phyloP scores from a whole-genome alignment of 306 rosid genomes.

The Ammopiptanthus mongolicus region DNA sequence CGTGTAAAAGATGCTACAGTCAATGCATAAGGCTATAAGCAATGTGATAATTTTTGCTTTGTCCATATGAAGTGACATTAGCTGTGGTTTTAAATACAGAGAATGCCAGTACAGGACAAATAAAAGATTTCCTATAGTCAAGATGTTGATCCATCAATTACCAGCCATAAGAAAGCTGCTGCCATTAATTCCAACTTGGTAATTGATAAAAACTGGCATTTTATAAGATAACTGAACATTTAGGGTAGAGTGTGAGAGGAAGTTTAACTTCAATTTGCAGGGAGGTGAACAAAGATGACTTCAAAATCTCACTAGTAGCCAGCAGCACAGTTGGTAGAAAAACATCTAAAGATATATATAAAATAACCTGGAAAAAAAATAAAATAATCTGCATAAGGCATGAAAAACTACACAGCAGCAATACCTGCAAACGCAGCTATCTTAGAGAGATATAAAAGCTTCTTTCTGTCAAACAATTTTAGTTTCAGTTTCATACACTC shows the following conservation, averaged over 20 bases:
- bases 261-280: constrained; percentile 1
- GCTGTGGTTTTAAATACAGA: neutral
- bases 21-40: neutral
- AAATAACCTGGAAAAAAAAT: neutral
- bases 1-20: neutral
- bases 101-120: neutral
- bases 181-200: neutral
- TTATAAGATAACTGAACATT: constrained; percentile 8
- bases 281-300: constrained; percentile 2
- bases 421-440: constrained; percentile 90
- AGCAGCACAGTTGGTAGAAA: constrained; percentile 4
- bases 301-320: neutral
- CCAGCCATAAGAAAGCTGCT: constrained; percentile 4
- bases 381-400: neutral
- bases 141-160: neutral
- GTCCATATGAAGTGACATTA: neutral
- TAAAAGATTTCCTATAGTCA: neutral
- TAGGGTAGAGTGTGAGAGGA: neutral
- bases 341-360: neutral
- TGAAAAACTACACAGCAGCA: neutral
- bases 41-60: neutral
- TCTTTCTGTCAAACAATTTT: constrained; percentile 72
- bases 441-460: constrained; percentile 78
- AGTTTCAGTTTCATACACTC: constrained; percentile 27
- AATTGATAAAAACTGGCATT: neutral